Percentiles rank a stretch among this genome's conserved stretches.
These are phyloP conservation scores for Orbilia oligospora DNA, from an alignment of 2,329 filamentous ascomycete genomes.

Conservation along the genomic window DNA sequence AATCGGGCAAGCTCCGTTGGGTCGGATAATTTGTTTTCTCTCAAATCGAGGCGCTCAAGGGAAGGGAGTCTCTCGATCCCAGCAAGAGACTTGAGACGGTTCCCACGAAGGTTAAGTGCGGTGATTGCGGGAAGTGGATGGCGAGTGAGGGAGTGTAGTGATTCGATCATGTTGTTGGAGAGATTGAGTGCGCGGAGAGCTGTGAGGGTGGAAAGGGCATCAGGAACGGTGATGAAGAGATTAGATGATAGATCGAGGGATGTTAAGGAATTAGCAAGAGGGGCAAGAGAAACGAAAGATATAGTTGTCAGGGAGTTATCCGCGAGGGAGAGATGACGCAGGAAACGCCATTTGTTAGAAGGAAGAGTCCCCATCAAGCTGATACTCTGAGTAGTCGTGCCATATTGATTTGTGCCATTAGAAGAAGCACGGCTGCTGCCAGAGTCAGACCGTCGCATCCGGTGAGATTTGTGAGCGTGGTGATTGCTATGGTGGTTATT, in stretches of 20 bases:
- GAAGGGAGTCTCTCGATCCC: constrained; percentile 91
- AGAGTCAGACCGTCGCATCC: constrained; percentile 87
- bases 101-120: constrained; percentile 89
- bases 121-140: constrained; percentile 94
- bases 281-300: constrained; percentile 80
- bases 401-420: constrained; percentile 61
- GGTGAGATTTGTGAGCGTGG: constrained; percentile 76
- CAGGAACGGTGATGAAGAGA: constrained; percentile 92
- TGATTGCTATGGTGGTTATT: constrained; percentile 36
- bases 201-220: constrained; percentile 86
- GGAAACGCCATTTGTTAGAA: constrained; percentile 91
- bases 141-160: constrained; percentile 85
- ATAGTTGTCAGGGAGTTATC: constrained; percentile 92
- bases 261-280: constrained; percentile 87
- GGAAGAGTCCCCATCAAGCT: constrained; percentile 77
- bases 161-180: constrained; percentile 97
- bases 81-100: constrained; percentile 86
- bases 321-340: constrained; percentile 89
- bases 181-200: constrained; percentile 92
- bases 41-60: constrained; percentile 87
- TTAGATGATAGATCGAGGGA: constrained; percentile 95
- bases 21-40: constrained; percentile 92
- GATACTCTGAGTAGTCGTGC: constrained; percentile 58
- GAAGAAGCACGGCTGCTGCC: constrained; percentile 85
- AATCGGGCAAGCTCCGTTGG: constrained; percentile 90